Evolutionary conservation across 2,329 filamentous ascomycete species (phyloP).

Genomic region (Ophiognomonia clavigignenti-juglandacearum): DNA sequence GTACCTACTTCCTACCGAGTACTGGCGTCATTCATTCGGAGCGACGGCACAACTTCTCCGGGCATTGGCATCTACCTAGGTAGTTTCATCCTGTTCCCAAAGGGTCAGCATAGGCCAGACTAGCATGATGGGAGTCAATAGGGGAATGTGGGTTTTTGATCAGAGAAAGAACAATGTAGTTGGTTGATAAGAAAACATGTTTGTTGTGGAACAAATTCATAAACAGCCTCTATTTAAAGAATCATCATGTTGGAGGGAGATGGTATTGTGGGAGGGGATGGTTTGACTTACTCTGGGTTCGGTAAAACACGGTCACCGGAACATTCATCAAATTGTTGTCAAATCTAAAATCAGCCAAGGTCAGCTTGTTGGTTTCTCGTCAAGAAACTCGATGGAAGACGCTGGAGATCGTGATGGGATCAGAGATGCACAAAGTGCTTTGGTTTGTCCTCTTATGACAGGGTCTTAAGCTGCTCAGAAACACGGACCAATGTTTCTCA

Average conservation of each 20-base stretch:
- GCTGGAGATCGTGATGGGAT: constrained; percentile 14
- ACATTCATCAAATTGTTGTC: too few relatives aligned
- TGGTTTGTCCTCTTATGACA: constrained; percentile 42
- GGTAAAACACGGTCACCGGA: too few relatives aligned
- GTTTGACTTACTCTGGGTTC: background rate
- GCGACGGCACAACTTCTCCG: too few relatives aligned
- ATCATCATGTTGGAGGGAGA: background rate
- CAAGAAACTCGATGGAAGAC: background rate
- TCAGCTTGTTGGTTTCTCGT: background rate
- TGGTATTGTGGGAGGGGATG: background rate
- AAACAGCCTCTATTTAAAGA: background rate
- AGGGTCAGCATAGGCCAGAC: background rate
- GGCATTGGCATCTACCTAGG: too few relatives aligned
- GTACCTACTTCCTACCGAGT: too few relatives aligned
- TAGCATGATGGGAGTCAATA: background rate
- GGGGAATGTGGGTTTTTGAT: background rate
- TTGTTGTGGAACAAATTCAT: background rate
- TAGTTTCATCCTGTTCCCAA: background rate
- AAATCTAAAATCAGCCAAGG: background rate
- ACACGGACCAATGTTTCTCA: constrained; percentile 79
- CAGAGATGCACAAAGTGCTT: constrained; percentile 33
- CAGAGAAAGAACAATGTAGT: background rate
- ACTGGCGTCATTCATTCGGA: too few relatives aligned
- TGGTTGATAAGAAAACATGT: background rate
- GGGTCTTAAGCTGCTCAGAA: constrained; percentile 77